phyloP scores from a whole-genome alignment of 371 early-diverging fungal genomes.

The Circinella umbellata region DNA sequence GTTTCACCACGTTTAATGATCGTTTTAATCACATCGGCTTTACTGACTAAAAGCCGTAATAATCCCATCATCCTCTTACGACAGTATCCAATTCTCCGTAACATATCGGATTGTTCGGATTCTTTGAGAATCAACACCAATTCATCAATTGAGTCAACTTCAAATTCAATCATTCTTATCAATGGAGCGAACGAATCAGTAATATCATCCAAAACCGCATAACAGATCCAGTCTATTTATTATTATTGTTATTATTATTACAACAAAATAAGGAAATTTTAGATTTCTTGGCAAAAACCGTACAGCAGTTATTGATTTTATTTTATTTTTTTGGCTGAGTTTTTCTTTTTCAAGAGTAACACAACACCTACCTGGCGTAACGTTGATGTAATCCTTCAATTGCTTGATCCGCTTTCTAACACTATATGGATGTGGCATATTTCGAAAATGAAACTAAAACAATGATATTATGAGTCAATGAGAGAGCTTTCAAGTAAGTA shows the following conservation, averaged over 20 bases:
- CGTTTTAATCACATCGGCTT: slow-evolving; percentile 83
- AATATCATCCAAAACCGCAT: slow-evolving; percentile 86
- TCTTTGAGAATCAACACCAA: slow-evolving; percentile 88
- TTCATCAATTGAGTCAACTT: slow-evolving; percentile 92
- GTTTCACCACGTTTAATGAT: slow-evolving; percentile 78
- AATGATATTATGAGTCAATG: background rate
- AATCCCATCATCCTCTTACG: slow-evolving; percentile 81
- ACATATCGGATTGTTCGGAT: slow-evolving; percentile 88
- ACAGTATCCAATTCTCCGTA: slow-evolving; percentile 84
- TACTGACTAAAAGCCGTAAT: slow-evolving; percentile 74
- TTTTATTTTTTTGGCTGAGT: background rate
- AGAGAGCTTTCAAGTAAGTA: background rate
- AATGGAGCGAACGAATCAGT: slow-evolving; percentile 85
- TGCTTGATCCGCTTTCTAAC: slow-evolving; percentile 80
- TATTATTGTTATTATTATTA: no score
- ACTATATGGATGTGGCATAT: slow-evolving; percentile 73
- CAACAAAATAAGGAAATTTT: background rate
- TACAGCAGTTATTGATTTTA: no score
- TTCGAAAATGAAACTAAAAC: slow-evolving; percentile 70
- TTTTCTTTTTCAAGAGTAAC: background rate
- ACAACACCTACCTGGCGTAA: slow-evolving; percentile 55
- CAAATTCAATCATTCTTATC: slow-evolving; percentile 80
- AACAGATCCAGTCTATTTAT: slow-evolving; percentile 83
- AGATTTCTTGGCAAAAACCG: background rate
- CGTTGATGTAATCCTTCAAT: slow-evolving; percentile 66